Base-by-base conservation (phyloP, 371 early-diverging fungal genomes). In the Zychaea mexicana region DNA sequence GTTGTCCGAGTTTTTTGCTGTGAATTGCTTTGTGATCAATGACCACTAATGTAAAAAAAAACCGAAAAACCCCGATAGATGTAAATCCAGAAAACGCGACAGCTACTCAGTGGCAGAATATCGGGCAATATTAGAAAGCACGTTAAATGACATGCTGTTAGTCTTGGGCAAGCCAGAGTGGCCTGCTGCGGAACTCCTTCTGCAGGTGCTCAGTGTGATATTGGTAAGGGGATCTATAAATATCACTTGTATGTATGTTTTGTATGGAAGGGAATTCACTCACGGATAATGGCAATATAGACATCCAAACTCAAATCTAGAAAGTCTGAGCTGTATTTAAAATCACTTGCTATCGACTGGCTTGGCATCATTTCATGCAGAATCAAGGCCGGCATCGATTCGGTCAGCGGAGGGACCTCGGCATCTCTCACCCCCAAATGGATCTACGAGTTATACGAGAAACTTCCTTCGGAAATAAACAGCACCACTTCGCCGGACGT, bases 91-190 rank as follows among this genome's bases (percentile, higher is more conserved):
- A 15, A 81, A 79, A 10, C 77, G 73, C 57, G 73, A 76, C 8
- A 57, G 65, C 1, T 74, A 70, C 53, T 72, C 81, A 10, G 90
- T 93, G 19, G 73, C 81, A 1, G 96, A 95, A 39, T 96, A 94
- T 70, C 78, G 89, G n/a, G 64, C 65, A 0, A 74, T 93, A 15
- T 68, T 96, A 19, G 90, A 92, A 21, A 72, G 75, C 38, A 77
- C 96, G 31, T 63, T 96, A 31, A 75, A 88, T 19, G 96, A 97
- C 72, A 70, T 92, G 0, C 68, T 94, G 53, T 64, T 74, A 3
- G 85, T 93, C 0, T 72, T 95, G 19, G 85, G 87, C 19, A 87
- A 89, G n/a, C 94, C 95, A 6, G 96, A 95, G 46, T 97, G 96
- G 95, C 98, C 98, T 0, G 90, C 83, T 0, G 93, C 97, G 0